Base-by-base conservation (phyloP, 257 asterid genomes). In the Fraxinus anomala region DNA sequence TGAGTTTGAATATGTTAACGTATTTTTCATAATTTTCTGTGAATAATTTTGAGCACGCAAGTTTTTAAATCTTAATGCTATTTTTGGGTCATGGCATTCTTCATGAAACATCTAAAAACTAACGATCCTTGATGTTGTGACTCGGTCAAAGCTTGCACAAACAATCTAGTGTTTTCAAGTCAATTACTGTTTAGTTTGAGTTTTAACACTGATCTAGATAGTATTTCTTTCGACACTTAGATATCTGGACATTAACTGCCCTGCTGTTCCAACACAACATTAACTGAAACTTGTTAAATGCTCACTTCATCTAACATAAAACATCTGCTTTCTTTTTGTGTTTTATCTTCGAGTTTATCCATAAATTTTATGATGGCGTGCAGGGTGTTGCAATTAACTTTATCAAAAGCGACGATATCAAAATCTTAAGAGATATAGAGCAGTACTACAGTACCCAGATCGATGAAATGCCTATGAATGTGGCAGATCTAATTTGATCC, bases 301-400 rank as follows among this genome's bases (percentile, higher is more conserved):
- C 7, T 49, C 5, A 51, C 63, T 51, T 49, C 7, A 49, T 49
- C 42, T 7, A 37, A 6, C 9, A 71, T 39, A 33, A 39, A 61
- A 76, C 74, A 54, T 42, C 28, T 11, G 24, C 24, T 23, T 23
- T 59, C 26, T 17, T 21, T 68, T 11, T 21, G 6, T 31, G 16
- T 2, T 11, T 17, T 66, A 47, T 31, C 42, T 63, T 49, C 73
- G 36, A 17, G n/a, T 12, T 70, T n/a, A 47, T 9, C 21, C 31
- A 26, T 31, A 47, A 65, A n/a, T 33, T 73, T 30, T 8, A 7
- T 75, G 13, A 11, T 39, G 51, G 23, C 40, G 42, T 89, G 83
- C 96, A 95, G 98, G 99, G 99, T 88, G 98, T 93, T 80, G 98
- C 99, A 16, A 95, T 95, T 83, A 95, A 95, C 80, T 95, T 95